Base-by-base conservation (phyloP, 108 stramenopile species). In the Nitzschia putrida region DNA sequence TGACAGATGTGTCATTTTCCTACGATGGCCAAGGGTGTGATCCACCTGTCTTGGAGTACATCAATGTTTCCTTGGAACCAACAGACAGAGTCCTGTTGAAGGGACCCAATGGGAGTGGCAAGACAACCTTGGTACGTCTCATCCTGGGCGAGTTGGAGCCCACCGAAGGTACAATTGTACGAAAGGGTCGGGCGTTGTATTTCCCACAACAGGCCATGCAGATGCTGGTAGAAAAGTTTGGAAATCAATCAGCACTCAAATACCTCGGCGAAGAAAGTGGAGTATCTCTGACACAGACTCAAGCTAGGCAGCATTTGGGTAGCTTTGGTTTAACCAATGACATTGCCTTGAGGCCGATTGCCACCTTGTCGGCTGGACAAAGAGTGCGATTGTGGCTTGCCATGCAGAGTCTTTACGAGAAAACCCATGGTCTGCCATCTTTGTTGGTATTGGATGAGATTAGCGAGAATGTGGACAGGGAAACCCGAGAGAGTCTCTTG, bases 81-180 rank as follows among this genome's bases (percentile, higher is more conserved):
- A 82, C 53, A 22, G 83, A 86, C 64, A 58, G 80, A 23, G 65
- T 89, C 10, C 42, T 82, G n/a, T 38, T 89, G 38, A 34, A 38
- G 8, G 88, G 88, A 22, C 29, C 40, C 26, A 89, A 89, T 66
- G 88, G 88, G 13, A 37, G 25, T 29, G 88, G 88, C 13, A 89
- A 89, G 43, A 68, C 52, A 29, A 84, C 88, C 16, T 68, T 88
- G 0, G 44, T 81, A 11, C 76, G 72, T 38, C 21, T 88, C 13
- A 64, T 83, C 1, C 26, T 82, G 20, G 88, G 85, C 5, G 73
- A 80, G n/a, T 57, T 80, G 40, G 64, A 80, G 25, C 72, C 82
- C 8, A 79, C 65, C 6, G 53, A 79, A 55, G 83, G 83, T 10
- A 40, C 24, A 16, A 45, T 80, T 26, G 22, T 11, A 6, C 38